phyloP scores from a whole-genome alignment of 495 filamentous ascomycete genomes.

The Penicillium cinerascens region DNA sequence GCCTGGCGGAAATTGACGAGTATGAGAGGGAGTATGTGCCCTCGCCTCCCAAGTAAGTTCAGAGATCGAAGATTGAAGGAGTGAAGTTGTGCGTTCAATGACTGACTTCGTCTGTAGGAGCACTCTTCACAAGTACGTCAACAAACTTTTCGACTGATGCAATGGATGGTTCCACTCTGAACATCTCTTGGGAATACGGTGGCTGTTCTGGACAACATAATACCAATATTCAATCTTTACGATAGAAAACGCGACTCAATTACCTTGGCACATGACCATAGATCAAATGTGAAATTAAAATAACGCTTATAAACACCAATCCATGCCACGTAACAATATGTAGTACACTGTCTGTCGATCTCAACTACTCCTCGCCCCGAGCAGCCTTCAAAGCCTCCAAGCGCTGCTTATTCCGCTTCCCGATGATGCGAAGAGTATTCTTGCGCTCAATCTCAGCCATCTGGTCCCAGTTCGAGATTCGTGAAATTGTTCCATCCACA shows the following conservation, averaged over 20 bases:
- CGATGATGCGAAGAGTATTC: slow-evolving; percentile 59
- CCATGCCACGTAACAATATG: not conserved
- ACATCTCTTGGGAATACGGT: not conserved
- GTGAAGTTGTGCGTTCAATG: not conserved
- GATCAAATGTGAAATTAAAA: not conserved
- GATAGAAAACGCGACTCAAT: not conserved
- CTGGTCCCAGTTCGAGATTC: slow-evolving; percentile 63
- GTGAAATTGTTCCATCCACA: slow-evolving; percentile 59
- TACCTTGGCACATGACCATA: not conserved
- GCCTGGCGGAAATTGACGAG: slow-evolving; percentile 70
- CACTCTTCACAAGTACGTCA: slow-evolving; percentile 20
- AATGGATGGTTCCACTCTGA: not conserved
- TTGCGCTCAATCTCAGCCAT: slow-evolving; percentile 61
- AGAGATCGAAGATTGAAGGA: not conserved
- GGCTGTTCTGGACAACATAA: not conserved
- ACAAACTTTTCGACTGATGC: slow-evolving; percentile 17
- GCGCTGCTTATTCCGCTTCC: slow-evolving; percentile 60
- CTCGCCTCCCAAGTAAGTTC: slow-evolving; percentile 52
- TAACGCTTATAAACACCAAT: not conserved
- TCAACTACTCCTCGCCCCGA: slow-evolving; percentile 11
- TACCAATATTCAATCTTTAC: not conserved
- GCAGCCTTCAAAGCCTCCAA: slow-evolving; percentile 51
- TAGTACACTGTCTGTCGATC: not conserved
- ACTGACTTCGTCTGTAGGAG: slow-evolving; percentile 22
- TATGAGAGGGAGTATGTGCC: slow-evolving; percentile 65